phyloP scores from a whole-genome alignment of 2,329 filamentous ascomycete genomes.

The Fusarium sp. region DNA sequence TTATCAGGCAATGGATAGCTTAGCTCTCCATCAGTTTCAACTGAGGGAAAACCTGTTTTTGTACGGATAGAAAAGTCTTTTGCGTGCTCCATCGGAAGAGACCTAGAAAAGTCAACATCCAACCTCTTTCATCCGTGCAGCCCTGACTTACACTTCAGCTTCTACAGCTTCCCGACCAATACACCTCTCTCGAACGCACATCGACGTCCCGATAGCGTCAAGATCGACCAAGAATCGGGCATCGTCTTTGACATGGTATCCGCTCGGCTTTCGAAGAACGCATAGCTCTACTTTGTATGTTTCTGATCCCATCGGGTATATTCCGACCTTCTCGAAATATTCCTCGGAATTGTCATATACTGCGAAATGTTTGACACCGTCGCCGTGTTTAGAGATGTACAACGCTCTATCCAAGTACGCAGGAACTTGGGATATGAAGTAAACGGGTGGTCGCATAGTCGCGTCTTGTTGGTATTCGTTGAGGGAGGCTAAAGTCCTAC shows the following conservation, averaged over 20 bases:
- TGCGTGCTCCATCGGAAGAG: neutral
- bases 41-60: neutral
- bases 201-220: accelerated
- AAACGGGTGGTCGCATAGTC: neutral
- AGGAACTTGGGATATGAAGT: constrained; percentile 10
- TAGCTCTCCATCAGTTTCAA: neutral
- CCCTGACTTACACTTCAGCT: constrained; percentile 16
- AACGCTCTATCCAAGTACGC: constrained; percentile 1
- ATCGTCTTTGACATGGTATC: constrained; percentile 2
- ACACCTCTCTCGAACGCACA: constrained; percentile 7
- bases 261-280: constrained; percentile 25
- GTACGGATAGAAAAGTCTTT: neutral
- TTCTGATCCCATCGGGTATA: constrained; percentile 2
- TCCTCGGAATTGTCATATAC: constrained; percentile 16
- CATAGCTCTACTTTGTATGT: constrained; percentile 23
- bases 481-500: neutral
- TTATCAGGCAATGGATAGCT: constrained; percentile 6
- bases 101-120: neutral
- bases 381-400: constrained; percentile 10
- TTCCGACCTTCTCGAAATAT: constrained; percentile 3
- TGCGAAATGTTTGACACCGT: neutral
- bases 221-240: constrained; percentile 19
- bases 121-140: accelerated
- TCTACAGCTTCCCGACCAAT: constrained; percentile 9
- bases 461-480: neutral